Evolutionary conservation across 768 basidiomycete genomes (phyloP), one percentile per base, ranked within the genome.

Genomic region (Rhizopogon sp.): DNA sequence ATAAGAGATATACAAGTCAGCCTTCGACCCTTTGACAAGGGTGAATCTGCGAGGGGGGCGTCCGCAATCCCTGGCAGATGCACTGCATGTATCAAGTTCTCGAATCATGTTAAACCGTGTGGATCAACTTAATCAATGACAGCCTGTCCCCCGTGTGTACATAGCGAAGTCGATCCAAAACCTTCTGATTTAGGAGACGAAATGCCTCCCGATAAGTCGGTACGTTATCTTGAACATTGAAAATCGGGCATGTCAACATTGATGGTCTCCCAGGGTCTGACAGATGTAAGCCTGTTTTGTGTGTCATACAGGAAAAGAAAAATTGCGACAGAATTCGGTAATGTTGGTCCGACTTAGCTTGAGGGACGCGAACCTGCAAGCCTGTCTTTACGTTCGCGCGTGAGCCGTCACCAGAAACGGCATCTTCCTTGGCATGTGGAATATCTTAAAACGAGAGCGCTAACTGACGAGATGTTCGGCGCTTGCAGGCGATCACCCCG

Each of bases 121-220:
- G 55, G 37, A 45, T 25, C 39, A 53, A 42, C 28, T 56, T 29
- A 16, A 43, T 25, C 16, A 53, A 10, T 45, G 31, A 28, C 39
- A 31, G 37, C 44, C 16, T 53, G 56, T 25, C 31, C 22, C 33
- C 29, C 50, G 44, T 54, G 58, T 50, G 42, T 52, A 45, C 14
- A 37, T 25, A 46, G 44, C 50, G 40, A 54, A 56, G 56, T 50
- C 59, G 52, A 54, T 58, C 43, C 54, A 43, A 33, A 5, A 11
- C 10, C 17, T 17, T 39, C 43, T 43, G 33, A 52, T 11, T 47
- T 28, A 39, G 53, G 29, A 28, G 33, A 6, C 44, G 3, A 25
- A 25, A 20, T 14, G 28, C 52, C 11, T 17, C 57, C 50, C 53
- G 39, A 50, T 44, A 20, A 41, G 44, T 29, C 61, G 33, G 47